Conservation (phyloP, 2,329 filamentous ascomycete genomes). For the Anisogramma anomala region DNA sequence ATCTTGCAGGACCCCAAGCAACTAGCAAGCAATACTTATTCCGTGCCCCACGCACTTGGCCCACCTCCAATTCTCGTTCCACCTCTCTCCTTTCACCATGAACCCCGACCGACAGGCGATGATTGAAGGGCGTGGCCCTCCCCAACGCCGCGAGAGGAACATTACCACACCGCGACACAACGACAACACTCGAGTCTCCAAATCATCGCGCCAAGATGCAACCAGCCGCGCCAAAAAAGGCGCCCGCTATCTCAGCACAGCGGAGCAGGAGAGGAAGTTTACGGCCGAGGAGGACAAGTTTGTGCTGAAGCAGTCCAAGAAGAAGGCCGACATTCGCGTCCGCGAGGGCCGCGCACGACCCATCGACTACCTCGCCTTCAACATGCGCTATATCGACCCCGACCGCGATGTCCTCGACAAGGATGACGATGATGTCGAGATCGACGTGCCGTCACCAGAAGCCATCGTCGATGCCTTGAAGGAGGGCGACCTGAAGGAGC, state of each 20-base stretch:
- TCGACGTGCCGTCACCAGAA: slow-evolving; percentile 70
- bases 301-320: slow-evolving; percentile 92
- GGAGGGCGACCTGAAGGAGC: slow-evolving; percentile 54
- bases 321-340: slow-evolving; percentile 91
- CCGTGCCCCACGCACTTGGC: background rate
- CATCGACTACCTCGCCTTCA: slow-evolving; percentile 89
- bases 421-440: slow-evolving; percentile 57
- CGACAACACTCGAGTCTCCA: slow-evolving; percentile 43
- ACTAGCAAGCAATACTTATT: background rate
- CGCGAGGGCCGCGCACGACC: slow-evolving; percentile 82
- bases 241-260: slow-evolving; percentile 51
- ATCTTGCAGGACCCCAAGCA: background rate
- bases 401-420: slow-evolving; percentile 81
- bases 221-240: slow-evolving; percentile 21
- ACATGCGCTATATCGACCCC: slow-evolving; percentile 74
- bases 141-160: slow-evolving; percentile 28
- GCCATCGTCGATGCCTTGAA: slow-evolving; percentile 66
- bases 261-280: slow-evolving; percentile 70
- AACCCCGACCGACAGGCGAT: slow-evolving; percentile 44
- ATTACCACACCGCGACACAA: slow-evolving; percentile 46
- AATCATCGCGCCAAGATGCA: slow-evolving; percentile 29
- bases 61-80: background rate
- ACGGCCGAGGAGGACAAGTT: slow-evolving; percentile 93
- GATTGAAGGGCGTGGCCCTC: slow-evolving; percentile 37
- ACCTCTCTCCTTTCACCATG: slow-evolving; percentile 28